Evolutionary conservation across 192 early-diverging fungal species (phyloP).

Genomic region (Umbelopsis vinacea): DNA sequence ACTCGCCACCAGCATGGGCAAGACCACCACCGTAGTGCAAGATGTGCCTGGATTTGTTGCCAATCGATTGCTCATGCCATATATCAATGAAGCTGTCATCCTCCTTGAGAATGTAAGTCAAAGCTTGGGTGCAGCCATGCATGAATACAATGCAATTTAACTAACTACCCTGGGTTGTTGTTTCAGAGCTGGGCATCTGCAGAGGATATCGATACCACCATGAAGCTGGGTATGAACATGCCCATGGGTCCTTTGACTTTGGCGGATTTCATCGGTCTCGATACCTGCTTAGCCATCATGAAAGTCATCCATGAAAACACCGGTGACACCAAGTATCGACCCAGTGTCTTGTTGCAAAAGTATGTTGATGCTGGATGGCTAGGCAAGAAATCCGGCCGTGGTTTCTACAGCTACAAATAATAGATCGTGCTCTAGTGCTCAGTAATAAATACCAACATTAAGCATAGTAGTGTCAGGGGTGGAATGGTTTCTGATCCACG

Average conservation of each 20-base stretch:
- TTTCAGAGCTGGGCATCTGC: slow-evolving; percentile 79
- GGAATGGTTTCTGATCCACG: too few species aligned
- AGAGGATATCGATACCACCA: slow-evolving; percentile 98
- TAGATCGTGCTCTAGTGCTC: too few species aligned
- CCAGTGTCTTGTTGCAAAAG: slow-evolving; percentile 87
- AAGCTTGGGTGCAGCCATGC: too few species aligned
- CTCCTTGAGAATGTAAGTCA: slow-evolving; percentile 82
- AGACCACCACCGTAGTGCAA: slow-evolving; percentile 84
- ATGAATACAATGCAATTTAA: too few species aligned
- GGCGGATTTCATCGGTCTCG: slow-evolving; percentile 97
- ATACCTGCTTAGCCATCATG: slow-evolving; percentile 98
- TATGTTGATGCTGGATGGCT: slow-evolving; percentile 97
- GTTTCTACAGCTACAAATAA: slow-evolving; percentile 84
- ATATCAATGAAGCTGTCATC: slow-evolving; percentile 96
- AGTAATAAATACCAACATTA: too few species aligned
- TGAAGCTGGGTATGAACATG: slow-evolving; percentile 96
- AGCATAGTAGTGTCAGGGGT: too few species aligned
- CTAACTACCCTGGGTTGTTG: not conserved
- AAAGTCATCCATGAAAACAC: slow-evolving; percentile 87
- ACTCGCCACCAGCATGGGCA: slow-evolving; percentile 87
- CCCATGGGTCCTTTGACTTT: slow-evolving; percentile 98
- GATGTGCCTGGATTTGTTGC: slow-evolving; percentile 98
- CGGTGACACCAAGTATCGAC: slow-evolving; percentile 96
- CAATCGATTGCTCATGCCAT: slow-evolving; percentile 97
- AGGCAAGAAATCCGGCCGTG: slow-evolving; percentile 88